Evolutionary conservation across 495 filamentous ascomycete species (phyloP).

Genomic region (Penicillium cinerascens): DNA sequence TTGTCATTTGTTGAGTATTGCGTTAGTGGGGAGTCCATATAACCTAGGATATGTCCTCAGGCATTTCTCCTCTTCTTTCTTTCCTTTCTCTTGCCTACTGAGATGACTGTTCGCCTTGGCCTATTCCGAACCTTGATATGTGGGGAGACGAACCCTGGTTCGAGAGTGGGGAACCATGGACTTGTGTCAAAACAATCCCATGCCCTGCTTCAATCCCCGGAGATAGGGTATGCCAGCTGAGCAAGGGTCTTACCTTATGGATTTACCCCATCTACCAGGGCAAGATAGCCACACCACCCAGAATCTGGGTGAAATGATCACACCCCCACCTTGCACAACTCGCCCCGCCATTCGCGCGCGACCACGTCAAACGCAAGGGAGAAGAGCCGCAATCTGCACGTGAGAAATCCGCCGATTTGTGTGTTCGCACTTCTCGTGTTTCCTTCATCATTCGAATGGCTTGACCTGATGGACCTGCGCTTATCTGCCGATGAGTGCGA

Average conservation of each 20-base stretch:
- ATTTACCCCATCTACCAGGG: not conserved
- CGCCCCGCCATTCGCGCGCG: slow-evolving; percentile 30
- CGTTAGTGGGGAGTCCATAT: not conserved
- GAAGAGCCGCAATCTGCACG: slow-evolving; percentile 27
- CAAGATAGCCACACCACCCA: not conserved
- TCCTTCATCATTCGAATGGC: slow-evolving; percentile 1
- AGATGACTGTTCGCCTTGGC: not conserved
- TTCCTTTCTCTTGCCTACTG: not conserved
- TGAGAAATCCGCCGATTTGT: slow-evolving; percentile 9
- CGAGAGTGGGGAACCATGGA: not conserved
- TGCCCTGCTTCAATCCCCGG: no score
- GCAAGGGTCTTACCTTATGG: no score
- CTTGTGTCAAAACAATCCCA: not conserved
- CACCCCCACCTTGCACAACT: slow-evolving; percentile 9
- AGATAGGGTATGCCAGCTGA: no score
- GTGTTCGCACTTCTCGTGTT: not conserved
- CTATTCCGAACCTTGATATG: not conserved
- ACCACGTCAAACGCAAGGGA: slow-evolving; percentile 25
- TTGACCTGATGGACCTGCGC: slow-evolving; percentile 40
- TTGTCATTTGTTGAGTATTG: not conserved
- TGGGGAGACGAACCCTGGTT: not conserved
- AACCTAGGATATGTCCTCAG: not conserved
- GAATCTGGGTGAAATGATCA: not conserved
- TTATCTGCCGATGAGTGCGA: slow-evolving; percentile 49
- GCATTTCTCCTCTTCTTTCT: not conserved